Evolutionary conservation across 257 asterid species (phyloP), one percentile per base, ranked within the genome.

Genomic region (Craterostigma plantagineum): DNA sequence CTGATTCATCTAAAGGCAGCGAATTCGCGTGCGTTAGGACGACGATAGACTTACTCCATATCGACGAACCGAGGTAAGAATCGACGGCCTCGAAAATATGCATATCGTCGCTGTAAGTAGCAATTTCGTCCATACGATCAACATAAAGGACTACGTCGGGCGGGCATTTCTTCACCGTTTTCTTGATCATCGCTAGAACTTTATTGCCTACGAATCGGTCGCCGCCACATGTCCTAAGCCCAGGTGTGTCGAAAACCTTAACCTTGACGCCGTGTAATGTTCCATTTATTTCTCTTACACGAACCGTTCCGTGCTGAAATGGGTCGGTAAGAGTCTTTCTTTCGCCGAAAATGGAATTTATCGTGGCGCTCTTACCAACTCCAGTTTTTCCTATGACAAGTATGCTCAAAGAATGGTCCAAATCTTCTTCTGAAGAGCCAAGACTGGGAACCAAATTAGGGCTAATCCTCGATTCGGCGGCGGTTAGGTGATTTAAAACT

Each of bases 311-410:
- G 13, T n/a, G 43, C 43, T 38, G 5, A 38, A 38, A 38, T 10
- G 43, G 10, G 13, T 38, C 43, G 13, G 13, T n/a, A 10, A 4
- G 5, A 38, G 4, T 11, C 43, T 38, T 38, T n/a, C 13, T 38
- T 38, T 38, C 43, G 14, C 43, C 43, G 11, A 38, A 38, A 3
- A 38, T n/a, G 13, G 43, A 38, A n/a, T 38, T 38, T 4, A 38
- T 38, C 11, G 43, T 38, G 10, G 43, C 43, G 13, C 43, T 38
- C 43, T 38, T 38, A 10, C 43, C 43, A 10, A 38, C 43, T 38
- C 43, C 43, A 38, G 43, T 38, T 38, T 38, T 38, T n/a, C 43
- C 43, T n/a, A n/a, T n/a, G n/a, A n/a, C n/a, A n/a, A n/a, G n/a
- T n/a, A n/a, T n/a, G n/a, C n/a, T n/a, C n/a, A n/a, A n/a, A n/a